Conservation (phyloP, 371 early-diverging fungal species). For the Nosema muscidifuracis region DNA sequence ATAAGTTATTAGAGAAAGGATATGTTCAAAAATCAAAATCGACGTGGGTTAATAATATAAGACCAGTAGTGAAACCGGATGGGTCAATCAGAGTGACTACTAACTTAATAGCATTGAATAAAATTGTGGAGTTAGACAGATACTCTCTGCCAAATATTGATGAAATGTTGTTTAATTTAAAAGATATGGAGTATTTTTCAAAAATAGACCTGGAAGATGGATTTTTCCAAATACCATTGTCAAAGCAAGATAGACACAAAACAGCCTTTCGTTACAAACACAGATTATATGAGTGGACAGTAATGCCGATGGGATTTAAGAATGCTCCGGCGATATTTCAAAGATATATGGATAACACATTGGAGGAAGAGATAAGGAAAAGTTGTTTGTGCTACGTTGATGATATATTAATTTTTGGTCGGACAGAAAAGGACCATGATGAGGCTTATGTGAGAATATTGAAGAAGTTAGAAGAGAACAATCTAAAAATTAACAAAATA, state of each 20-base stretch:
- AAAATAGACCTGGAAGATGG: slow-evolving; percentile 45
- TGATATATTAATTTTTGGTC: slow-evolving; percentile 39
- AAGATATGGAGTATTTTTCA: slow-evolving; percentile 27
- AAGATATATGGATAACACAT: slow-evolving; percentile 39
- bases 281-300: slow-evolving; percentile 26
- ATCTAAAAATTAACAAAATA: not conserved
- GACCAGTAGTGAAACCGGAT: slow-evolving; percentile 23
- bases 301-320: slow-evolving; percentile 44
- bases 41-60: slow-evolving; percentile 19
- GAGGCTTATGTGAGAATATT: not conserved
- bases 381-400: slow-evolving; percentile 7
- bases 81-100: slow-evolving; percentile 27
- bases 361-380: slow-evolving; percentile 13
- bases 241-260: slow-evolving; percentile 30
- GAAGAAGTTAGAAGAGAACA: not conserved
- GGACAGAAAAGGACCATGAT: slow-evolving; percentile 26
- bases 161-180: slow-evolving; percentile 12
- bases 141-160: slow-evolving; percentile 35
- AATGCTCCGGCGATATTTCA: slow-evolving; percentile 50
- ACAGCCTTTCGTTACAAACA: slow-evolving; percentile 30
- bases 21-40: too few relatives aligned
- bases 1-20: too few relatives aligned
- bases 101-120: slow-evolving; percentile 37
- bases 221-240: slow-evolving; percentile 30
- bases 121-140: slow-evolving; percentile 1